These are phyloP conservation scores for Yamadazyma paraphyllophila DNA, from an alignment of 805 yeast species.

Conservation along the genomic window DNA sequence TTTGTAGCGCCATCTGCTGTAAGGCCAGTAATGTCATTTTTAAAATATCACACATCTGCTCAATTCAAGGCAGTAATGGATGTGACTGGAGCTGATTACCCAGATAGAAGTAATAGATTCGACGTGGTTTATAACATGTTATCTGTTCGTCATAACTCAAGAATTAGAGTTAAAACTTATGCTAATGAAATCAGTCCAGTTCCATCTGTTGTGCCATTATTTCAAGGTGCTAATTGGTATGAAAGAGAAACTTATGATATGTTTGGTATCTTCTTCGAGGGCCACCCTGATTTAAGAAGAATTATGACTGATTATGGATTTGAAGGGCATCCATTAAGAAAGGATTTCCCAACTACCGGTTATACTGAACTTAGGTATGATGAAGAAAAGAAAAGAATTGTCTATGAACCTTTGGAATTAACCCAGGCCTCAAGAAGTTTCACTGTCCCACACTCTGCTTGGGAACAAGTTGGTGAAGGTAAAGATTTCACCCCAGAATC, in stretches of 20 bases:
- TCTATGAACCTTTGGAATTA: constrained; percentile 85
- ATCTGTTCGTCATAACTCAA: constrained; percentile 78
- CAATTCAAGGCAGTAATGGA: constrained; percentile 79
- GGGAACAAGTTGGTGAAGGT: constrained; percentile 93
- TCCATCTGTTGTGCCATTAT: constrained; percentile 71
- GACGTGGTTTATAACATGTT: constrained; percentile 84
- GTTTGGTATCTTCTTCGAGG: constrained; percentile 84
- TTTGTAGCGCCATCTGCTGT: constrained; percentile 75
- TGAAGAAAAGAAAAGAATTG: constrained; percentile 85
- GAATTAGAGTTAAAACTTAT: constrained; percentile 85
- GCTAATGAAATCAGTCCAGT: constrained; percentile 82
- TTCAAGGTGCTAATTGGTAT: constrained; percentile 84
- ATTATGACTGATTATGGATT: constrained; percentile 90
- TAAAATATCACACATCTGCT: constrained; percentile 75
- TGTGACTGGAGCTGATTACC: constrained; percentile 84
- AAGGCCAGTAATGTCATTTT: constrained; percentile 65
- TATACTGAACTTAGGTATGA: constrained; percentile 89
- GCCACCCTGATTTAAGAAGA: constrained; percentile 86
- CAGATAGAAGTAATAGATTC: constrained; percentile 78
- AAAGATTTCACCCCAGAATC: constrained; percentile 76
- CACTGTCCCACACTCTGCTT: constrained; percentile 81
- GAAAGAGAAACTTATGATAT: constrained; percentile 88
- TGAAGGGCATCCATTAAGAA: constrained; percentile 88
- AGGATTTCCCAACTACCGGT: constrained; percentile 91
- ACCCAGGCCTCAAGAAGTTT: constrained; percentile 93